Evolutionary conservation across 805 yeast genomes (phyloP).

Genomic region (Yarrowia hollandica): DNA sequence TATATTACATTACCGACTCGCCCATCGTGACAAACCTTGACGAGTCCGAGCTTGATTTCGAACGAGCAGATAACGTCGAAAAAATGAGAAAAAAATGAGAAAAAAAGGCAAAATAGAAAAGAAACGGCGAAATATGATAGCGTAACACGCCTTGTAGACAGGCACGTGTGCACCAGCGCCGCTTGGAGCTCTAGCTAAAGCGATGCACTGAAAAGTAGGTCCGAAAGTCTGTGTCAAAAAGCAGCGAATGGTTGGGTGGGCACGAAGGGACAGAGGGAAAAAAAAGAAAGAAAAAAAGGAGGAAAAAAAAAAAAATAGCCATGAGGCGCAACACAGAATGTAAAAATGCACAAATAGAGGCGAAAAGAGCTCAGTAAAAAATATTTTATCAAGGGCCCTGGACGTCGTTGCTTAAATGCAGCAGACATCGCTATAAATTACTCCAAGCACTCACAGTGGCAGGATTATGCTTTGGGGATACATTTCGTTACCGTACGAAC

Average conservation of each 20-base stretch:
- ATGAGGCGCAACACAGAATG: too few species aligned
- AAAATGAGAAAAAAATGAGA: not conserved
- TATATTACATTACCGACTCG: not conserved
- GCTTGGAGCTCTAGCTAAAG: not conserved
- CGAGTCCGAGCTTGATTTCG: not conserved
- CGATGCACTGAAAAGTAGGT: not conserved
- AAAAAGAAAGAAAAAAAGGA: not conserved
- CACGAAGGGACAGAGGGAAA: not conserved
- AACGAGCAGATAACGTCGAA: not conserved
- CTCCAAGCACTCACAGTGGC: not conserved
- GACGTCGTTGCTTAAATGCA: not conserved
- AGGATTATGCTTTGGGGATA: conserved; percentile 11
- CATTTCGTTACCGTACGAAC: conserved; percentile 6
- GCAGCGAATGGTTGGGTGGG: conserved; percentile 3
- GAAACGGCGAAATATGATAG: too few species aligned
- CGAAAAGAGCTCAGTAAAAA: not conserved
- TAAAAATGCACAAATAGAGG: not conserved
- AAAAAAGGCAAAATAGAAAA: not conserved
- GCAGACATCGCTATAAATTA: conserved; percentile 3
- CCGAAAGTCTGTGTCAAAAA: conserved; percentile 20
- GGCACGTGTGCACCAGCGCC: too few species aligned
- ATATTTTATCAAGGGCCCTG: not conserved
- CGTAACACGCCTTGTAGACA: too few species aligned
- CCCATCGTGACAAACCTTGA: not conserved
- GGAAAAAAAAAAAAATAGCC: not conserved